Evolutionary conservation across 1,284 basidiomycete genomes (phyloP).

Genomic region (Puccinia hordei): DNA sequence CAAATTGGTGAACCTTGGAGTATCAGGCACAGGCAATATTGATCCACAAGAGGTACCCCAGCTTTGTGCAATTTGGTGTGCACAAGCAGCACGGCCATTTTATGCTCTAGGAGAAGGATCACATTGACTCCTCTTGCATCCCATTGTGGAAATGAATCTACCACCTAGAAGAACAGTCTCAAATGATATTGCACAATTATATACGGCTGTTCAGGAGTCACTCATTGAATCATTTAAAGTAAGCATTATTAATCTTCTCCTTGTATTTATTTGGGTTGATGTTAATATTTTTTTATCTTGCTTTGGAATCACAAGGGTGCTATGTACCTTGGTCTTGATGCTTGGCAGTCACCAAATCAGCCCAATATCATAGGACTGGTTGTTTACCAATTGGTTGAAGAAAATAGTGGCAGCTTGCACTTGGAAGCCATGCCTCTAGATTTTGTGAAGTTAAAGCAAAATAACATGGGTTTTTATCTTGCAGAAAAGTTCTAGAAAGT

Average conservation of each 20-base stretch:
- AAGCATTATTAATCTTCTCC: background rate
- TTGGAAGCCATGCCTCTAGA: slow-evolving; percentile 10
- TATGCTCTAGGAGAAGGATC: background rate
- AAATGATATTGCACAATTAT: background rate
- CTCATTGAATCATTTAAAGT: slow-evolving; percentile 18
- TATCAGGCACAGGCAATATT: slow-evolving; percentile 7
- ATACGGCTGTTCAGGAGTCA: background rate
- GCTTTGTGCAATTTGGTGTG: slow-evolving; percentile 11
- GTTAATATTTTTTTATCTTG: background rate
- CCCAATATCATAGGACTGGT: slow-evolving; percentile 15
- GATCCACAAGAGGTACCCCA: background rate
- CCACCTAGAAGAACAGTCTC: background rate
- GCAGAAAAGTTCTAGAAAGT: background rate
- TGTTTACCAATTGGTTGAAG: background rate
- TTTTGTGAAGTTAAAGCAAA: slow-evolving; percentile 1
- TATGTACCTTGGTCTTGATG: slow-evolving; percentile 19
- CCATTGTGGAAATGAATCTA: background rate
- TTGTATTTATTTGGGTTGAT: no score
- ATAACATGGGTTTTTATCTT: background rate
- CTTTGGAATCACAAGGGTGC: background rate
- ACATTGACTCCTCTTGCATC: background rate
- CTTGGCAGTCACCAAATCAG: slow-evolving; percentile 6
- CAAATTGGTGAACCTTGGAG: background rate
- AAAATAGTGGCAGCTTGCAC: background rate
- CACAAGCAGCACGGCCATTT: background rate